Evolutionary conservation across 2,329 filamentous ascomycete species (phyloP).

Genomic region (Karstenula rhodostoma): DNA sequence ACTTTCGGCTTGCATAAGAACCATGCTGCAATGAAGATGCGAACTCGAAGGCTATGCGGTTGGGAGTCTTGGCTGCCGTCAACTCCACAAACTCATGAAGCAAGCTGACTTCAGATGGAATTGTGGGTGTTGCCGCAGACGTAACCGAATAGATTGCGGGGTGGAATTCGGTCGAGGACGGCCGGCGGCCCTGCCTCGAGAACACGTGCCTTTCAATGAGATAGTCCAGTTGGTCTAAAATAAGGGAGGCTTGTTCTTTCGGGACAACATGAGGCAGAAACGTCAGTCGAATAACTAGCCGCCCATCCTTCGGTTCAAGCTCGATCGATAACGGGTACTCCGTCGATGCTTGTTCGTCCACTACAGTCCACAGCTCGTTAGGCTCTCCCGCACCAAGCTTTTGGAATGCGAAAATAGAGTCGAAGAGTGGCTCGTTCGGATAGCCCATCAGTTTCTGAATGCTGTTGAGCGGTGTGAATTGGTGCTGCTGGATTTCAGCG

Average conservation of each 20-base stretch:
- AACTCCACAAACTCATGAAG: constrained; percentile 82
- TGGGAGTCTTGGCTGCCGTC: constrained; percentile 64
- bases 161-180: background rate
- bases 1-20: constrained; percentile 60
- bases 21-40: constrained; percentile 63
- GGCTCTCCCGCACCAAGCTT: constrained; percentile 54
- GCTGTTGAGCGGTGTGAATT: constrained; percentile 73
- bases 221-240: constrained; percentile 77
- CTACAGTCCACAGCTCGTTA: constrained; percentile 63
- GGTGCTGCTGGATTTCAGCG: constrained; percentile 70
- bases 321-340: constrained; percentile 87
- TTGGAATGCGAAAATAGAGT: constrained; percentile 87
- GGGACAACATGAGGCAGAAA: constrained; percentile 73
- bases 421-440: constrained; percentile 74
- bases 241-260: constrained; percentile 68
- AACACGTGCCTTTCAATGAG: constrained; percentile 68
- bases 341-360: constrained; percentile 72
- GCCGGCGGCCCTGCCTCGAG: constrained; percentile 44
- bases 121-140: constrained; percentile 64
- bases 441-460: constrained; percentile 77
- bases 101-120: constrained; percentile 67
- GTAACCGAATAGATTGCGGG: constrained; percentile 68
- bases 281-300: constrained; percentile 71
- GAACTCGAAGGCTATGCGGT: constrained; percentile 78
- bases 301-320: constrained; percentile 65